Evolutionary conservation across 1,284 basidiomycete genomes (phyloP).

Genomic region (Apiotrichum sp.): DNA sequence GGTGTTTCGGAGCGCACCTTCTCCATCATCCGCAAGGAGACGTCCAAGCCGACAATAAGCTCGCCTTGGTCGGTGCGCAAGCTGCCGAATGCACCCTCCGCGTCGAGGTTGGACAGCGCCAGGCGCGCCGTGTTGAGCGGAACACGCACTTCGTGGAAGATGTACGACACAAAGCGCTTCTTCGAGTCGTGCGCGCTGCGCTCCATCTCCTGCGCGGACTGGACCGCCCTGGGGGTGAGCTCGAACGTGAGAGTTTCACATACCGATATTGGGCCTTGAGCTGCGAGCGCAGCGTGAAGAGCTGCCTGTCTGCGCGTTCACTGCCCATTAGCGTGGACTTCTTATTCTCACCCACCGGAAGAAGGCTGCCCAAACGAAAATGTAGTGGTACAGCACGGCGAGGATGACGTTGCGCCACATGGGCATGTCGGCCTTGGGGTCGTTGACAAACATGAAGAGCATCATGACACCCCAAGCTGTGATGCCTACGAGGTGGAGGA

Average conservation of each 20-base stretch:
- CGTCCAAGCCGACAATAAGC: constrained; percentile 55
- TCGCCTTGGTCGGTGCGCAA: constrained; percentile 35
- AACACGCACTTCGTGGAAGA: constrained; percentile 64
- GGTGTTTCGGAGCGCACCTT: constrained; percentile 18
- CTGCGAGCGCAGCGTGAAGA: constrained; percentile 60
- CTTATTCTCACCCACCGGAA: neutral
- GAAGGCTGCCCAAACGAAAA: constrained; percentile 42
- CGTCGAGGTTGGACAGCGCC: constrained; percentile 83
- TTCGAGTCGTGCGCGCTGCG: constrained; percentile 69
- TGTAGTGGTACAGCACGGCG: constrained; percentile 38
- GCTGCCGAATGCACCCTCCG: constrained; percentile 48
- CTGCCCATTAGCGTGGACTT: neutral
- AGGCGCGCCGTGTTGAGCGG: constrained; percentile 82
- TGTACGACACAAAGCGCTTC: constrained; percentile 70
- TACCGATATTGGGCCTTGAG: constrained; percentile 65
- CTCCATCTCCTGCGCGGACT: constrained; percentile 79
- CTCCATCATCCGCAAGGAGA: constrained; percentile 70
- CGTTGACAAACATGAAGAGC: neutral
- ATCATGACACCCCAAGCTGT: neutral
- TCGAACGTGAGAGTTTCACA: neutral
- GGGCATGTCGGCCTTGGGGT: neutral
- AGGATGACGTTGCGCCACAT: constrained; percentile 12
- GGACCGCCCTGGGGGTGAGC: constrained; percentile 54
- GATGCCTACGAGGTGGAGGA: constrained; percentile 54
- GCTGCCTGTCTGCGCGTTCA: constrained; percentile 55